Percentiles rank a stretch among this genome's conserved stretches.
phyloP scores from a whole-genome alignment of 1,284 basidiomycete species.

The Irpex rosettiformis region DNA sequence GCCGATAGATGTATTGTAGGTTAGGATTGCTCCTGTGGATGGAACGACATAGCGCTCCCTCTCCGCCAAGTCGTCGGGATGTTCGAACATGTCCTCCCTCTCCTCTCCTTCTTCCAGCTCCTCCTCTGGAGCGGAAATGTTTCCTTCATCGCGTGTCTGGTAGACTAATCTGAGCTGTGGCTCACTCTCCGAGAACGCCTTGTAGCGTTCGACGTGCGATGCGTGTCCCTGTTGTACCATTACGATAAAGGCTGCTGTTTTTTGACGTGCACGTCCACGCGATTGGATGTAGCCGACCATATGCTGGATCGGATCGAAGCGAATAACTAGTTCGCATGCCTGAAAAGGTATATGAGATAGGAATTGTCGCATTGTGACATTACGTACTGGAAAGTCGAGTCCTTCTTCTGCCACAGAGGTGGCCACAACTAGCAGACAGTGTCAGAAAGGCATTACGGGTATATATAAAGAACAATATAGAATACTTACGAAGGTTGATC shows the following conservation, averaged over 20 bases:
- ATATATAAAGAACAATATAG: neutral
- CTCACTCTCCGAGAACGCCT: constrained; percentile 55
- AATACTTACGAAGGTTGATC: constrained; percentile 63
- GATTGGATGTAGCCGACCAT: constrained; percentile 84
- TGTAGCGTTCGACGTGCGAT: constrained; percentile 53
- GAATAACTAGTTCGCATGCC: constrained; percentile 82
- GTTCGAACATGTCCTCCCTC: constrained; percentile 41
- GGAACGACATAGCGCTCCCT: constrained; percentile 71
- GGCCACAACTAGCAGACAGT: constrained; percentile 55
- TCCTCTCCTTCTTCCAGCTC: constrained; percentile 42
- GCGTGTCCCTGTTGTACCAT: constrained; percentile 67
- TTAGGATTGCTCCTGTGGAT: constrained; percentile 70
- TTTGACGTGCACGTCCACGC: constrained; percentile 76
- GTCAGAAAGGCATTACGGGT: neutral
- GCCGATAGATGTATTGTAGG: constrained; percentile 68
- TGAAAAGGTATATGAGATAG: constrained; percentile 26
- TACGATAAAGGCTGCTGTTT: constrained; percentile 71
- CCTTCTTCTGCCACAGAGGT: constrained; percentile 89
- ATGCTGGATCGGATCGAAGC: constrained; percentile 74
- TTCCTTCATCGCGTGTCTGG: constrained; percentile 41
- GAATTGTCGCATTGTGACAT: constrained; percentile 8
- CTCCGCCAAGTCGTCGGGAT: constrained; percentile 52
- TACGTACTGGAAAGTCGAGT: constrained; percentile 73
- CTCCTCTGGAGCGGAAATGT: constrained; percentile 27
- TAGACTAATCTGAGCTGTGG: constrained; percentile 61